Evolutionary conservation across 768 basidiomycete species (phyloP), one percentile per base, ranked within the genome.

Genomic region (Roridomyces roridus): DNA sequence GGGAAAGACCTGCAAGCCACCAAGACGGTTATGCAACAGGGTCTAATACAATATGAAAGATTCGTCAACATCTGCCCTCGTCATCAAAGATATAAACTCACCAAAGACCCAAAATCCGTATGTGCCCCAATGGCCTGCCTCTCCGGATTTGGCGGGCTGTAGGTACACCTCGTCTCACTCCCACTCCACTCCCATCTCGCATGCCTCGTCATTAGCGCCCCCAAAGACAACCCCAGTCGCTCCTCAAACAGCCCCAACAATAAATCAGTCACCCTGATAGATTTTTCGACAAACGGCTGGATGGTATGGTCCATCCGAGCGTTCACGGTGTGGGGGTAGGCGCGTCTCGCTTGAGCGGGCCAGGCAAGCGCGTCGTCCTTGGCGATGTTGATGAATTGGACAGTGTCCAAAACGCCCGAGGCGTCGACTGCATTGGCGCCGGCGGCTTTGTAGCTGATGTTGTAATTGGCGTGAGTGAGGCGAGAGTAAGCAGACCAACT

Each of bases 311-410:
- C 60, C 67, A 83, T 81, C 9, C 72, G 72, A 2, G 70, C 71
- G 23, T 74, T 70, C 24, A 79, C 72, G 1, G 76, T 71, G 0
- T 64, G 49, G 0, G 81, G 81, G 54, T 85, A 85, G 0, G 74
- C 72, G 24, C 80, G 72, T 28, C 79, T 77, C 9, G 68, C 68
- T 15, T 76, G 64, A 0, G 50, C 53, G 0, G 83, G 83, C 65
- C 74, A 83, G 0, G 77, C 72, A 4, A 84, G 62, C 0, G 71
- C 79, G 48, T 84, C 83, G 57, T 84, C 83, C 57, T 78, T 80
- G 0, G 81, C 70, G 48, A 84, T 67, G 57, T 80, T 80, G 48
- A 83, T 67, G 64, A 81, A 82, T 58, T 83, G 78, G 8, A 71
- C 67, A 1, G 69, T 73, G 62, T 83, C 82, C 20, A 59, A 42